phyloP scores from a whole-genome alignment of 1,284 basidiomycete species.

The Fistulinella cinereoalba region DNA sequence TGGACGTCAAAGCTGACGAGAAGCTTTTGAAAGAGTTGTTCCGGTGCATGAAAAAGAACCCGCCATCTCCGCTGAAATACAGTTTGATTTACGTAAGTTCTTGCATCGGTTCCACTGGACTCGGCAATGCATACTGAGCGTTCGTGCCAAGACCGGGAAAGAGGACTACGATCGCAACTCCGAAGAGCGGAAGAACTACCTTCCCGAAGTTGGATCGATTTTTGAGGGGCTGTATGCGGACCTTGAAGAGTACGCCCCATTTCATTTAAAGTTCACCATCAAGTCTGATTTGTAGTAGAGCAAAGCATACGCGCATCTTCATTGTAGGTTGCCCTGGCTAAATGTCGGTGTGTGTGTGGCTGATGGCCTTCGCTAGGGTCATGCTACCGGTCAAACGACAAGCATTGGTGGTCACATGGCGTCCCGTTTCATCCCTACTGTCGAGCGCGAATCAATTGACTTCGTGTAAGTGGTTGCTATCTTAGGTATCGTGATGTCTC shows the following conservation, averaged over 20 bases:
- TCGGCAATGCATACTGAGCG: background rate
- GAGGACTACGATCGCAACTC: slow-evolving; percentile 81
- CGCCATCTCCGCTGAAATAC: slow-evolving; percentile 75
- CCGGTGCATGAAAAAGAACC: slow-evolving; percentile 93
- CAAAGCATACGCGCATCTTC: slow-evolving; percentile 68
- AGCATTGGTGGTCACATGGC: slow-evolving; percentile 91
- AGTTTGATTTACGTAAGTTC: slow-evolving; percentile 81
- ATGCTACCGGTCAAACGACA: slow-evolving; percentile 90
- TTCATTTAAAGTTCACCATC: background rate
- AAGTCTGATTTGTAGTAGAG: slow-evolving; percentile 37
- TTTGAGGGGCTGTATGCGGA: slow-evolving; percentile 85
- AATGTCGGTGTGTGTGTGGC: background rate
- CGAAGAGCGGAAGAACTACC: slow-evolving; percentile 60
- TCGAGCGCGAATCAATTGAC: slow-evolving; percentile 94
- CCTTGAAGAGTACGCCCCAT: slow-evolving; percentile 61
- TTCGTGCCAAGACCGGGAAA: slow-evolving; percentile 67
- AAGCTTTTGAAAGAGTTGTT: slow-evolving; percentile 79
- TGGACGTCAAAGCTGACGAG: slow-evolving; percentile 72
- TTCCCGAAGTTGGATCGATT: slow-evolving; percentile 67
- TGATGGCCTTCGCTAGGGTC: slow-evolving; percentile 47
- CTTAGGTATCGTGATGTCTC: background rate
- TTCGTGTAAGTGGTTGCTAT: slow-evolving; percentile 39
- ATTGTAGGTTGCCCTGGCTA: slow-evolving; percentile 42
- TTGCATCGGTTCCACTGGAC: background rate
- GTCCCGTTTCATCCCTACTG: slow-evolving; percentile 93